These are phyloP conservation scores for Mycosphaerella arachidis DNA, from an alignment of 2,329 filamentous ascomycete genomes.

Conservation along the genomic window DNA sequence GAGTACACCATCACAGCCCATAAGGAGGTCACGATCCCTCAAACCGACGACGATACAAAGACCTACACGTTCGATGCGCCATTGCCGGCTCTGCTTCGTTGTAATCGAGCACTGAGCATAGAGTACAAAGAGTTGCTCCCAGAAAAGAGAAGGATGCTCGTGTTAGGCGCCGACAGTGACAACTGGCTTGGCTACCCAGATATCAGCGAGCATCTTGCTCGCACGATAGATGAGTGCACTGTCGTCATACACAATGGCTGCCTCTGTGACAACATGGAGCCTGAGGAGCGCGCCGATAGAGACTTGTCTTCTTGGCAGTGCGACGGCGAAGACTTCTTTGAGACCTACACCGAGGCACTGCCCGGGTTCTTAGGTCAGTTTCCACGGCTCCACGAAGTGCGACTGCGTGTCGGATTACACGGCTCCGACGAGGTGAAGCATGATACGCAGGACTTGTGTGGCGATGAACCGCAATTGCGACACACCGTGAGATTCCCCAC, in stretches of 20 bases:
- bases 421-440: background rate
- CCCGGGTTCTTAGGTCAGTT: background rate
- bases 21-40: background rate
- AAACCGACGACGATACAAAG: background rate
- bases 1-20: background rate
- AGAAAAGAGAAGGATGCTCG: background rate
- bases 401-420: background rate
- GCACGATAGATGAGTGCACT: background rate
- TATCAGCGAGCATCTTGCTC: background rate
- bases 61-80: background rate
- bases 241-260: background rate
- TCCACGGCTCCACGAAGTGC: background rate
- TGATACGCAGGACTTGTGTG: background rate
- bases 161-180: background rate
- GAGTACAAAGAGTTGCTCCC: conserved; percentile 1
- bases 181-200: conserved; percentile 2
- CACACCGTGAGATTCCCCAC: background rate
- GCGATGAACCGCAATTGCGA: background rate
- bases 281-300: background rate
- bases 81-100: background rate
- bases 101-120: background rate
- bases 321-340: conserved; percentile 1
- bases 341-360: background rate
- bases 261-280: background rate
- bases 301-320: background rate